Conservation (phyloP, 768 basidiomycete species). For the Phylloporus sp. region DNA sequence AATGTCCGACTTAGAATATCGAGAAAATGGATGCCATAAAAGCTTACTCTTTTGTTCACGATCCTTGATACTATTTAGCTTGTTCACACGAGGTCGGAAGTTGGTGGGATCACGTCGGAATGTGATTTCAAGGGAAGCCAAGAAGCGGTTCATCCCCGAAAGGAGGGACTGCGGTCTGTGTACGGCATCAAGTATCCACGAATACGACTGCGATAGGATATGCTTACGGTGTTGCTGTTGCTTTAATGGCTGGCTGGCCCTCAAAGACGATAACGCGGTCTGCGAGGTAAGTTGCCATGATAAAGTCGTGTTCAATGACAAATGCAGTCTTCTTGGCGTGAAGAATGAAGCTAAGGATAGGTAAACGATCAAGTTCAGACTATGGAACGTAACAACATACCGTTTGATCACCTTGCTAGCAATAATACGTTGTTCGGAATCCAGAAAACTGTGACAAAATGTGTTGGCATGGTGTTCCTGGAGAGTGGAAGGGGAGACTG, state of each 20-base stretch:
- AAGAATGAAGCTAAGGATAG: constrained; percentile 68
- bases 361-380: constrained; percentile 1
- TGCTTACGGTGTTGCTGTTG: constrained; percentile 86
- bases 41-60: constrained; percentile 76
- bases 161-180: constrained; percentile 86
- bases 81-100: constrained; percentile 86
- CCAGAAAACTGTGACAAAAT: constrained; percentile 64
- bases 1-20: constrained; percentile 7
- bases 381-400: constrained; percentile 32
- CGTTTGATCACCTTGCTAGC: constrained; percentile 98
- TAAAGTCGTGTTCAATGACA: constrained; percentile 99
- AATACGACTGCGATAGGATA: background rate
- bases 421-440: constrained; percentile 99
- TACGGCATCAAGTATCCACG: background rate
- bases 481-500: constrained; percentile 18
- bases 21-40: background rate
- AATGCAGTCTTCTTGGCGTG: constrained; percentile 98
- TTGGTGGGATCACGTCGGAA: constrained; percentile 98
- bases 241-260: constrained; percentile 78
- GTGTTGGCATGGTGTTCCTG: constrained; percentile 1
- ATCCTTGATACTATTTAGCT: constrained; percentile 79
- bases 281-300: constrained; percentile 99
- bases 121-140: constrained; percentile 93
- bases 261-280: constrained; percentile 95
- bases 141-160: constrained; percentile 97